phyloP scores from a whole-genome alignment of 345 rosid species.

The Raphanus sativus region DNA sequence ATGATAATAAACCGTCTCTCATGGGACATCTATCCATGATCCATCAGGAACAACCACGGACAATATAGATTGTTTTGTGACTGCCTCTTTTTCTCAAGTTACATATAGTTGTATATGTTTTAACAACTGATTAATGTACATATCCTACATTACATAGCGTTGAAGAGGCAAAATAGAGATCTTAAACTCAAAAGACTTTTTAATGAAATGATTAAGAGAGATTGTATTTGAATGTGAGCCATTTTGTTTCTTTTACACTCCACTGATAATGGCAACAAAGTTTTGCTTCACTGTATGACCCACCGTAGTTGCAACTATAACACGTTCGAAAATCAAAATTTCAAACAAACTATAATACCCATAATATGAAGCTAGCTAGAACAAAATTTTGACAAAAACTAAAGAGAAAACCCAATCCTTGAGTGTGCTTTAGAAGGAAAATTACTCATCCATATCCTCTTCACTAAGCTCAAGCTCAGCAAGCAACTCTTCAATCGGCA shows the following conservation, averaged over 20 bases:
- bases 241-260: not conserved
- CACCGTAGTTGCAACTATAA: not conserved
- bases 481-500: constrained; percentile 54
- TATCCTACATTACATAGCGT: not conserved
- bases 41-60: no score
- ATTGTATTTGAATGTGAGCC: not conserved
- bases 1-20: no score
- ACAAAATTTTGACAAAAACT: no score
- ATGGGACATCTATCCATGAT: no score
- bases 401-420: no score
- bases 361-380: not conserved
- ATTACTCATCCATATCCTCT: constrained; percentile 34
- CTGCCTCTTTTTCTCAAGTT: not conserved
- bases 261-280: not conserved
- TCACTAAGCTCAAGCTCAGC: constrained; percentile 52
- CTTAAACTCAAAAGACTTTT: not conserved
- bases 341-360: not conserved
- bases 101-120: no score
- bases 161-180: not conserved
- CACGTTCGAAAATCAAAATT: no score
- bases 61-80: no score
- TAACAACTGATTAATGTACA: not conserved
- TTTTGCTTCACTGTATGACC: not conserved
- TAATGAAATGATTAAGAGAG: not conserved
- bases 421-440: not conserved